Conservation (phyloP, 2,329 filamentous ascomycete genomes). For the Fusarium sp. region DNA sequence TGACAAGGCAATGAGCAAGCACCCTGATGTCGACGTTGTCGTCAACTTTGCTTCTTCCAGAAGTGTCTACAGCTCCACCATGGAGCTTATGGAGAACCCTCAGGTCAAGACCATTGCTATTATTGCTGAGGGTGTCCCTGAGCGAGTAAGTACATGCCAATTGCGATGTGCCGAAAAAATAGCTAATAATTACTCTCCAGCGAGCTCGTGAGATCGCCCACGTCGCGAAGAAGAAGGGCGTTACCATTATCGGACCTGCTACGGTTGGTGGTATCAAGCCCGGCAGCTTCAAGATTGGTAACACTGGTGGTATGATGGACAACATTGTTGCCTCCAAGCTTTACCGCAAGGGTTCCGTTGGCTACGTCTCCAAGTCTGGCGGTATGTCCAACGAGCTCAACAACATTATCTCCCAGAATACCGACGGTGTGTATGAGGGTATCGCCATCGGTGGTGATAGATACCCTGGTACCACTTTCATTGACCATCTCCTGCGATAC, state of each 20-base stretch:
- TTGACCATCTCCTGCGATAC: constrained; percentile 97
- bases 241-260: constrained; percentile 98
- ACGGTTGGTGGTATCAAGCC: constrained; percentile 99
- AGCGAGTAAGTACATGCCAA: constrained; percentile 75
- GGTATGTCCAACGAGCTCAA: constrained; percentile 99
- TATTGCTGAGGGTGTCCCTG: constrained; percentile 98
- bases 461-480: constrained; percentile 99
- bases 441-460: constrained; percentile 99
- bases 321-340: constrained; percentile 99
- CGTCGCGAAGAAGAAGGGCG: constrained; percentile 96
- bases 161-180: background rate
- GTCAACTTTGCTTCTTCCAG: constrained; percentile 99
- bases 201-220: constrained; percentile 98
- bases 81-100: constrained; percentile 97
- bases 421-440: constrained; percentile 98
- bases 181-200: constrained; percentile 54
- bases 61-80: constrained; percentile 97
- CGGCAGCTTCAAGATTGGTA: constrained; percentile 99
- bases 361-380: constrained; percentile 99
- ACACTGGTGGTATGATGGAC: constrained; percentile 99
- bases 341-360: constrained; percentile 98
- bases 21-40: constrained; percentile 94
- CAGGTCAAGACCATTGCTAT: constrained; percentile 99
- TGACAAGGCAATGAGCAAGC: constrained; percentile 92
- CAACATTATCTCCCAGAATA: constrained; percentile 97